Evolutionary conservation across 2,329 filamentous ascomycete genomes (phyloP).

Genomic region (Botrytis hyacinthi): DNA sequence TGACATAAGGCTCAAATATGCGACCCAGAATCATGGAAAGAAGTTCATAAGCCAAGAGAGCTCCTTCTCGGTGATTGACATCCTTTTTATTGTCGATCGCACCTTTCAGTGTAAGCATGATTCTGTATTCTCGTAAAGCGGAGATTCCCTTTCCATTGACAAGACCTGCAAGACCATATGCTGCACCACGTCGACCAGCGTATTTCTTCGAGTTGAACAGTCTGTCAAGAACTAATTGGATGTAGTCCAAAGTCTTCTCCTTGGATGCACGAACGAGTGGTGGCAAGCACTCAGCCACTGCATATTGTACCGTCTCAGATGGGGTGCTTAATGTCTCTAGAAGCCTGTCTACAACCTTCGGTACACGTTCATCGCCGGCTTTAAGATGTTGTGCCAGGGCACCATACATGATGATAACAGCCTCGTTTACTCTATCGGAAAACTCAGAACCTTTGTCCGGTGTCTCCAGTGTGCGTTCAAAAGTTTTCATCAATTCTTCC

Average conservation of each 20-base stretch:
- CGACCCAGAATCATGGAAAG: constrained; percentile 82
- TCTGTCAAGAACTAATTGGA: constrained; percentile 75
- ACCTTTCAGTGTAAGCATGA: constrained; percentile 75
- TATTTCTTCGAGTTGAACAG: constrained; percentile 89
- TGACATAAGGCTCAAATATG: constrained; percentile 93
- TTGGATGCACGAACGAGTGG: constrained; percentile 81
- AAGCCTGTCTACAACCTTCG: constrained; percentile 81
- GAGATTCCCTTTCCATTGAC: constrained; percentile 84
- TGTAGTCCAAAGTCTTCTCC: constrained; percentile 75
- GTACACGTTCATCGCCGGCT: constrained; percentile 80
- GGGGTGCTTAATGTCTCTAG: constrained; percentile 87
- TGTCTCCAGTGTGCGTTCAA: constrained; percentile 82
- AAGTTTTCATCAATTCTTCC: constrained; percentile 86
- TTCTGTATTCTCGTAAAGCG: constrained; percentile 77
- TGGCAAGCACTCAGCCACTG: constrained; percentile 89
- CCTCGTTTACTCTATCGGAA: constrained; percentile 90
- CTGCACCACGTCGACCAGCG: constrained; percentile 86
- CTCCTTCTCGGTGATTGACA: constrained; percentile 80
- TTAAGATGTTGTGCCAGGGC: constrained; percentile 86
- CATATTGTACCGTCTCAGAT: constrained; percentile 95
- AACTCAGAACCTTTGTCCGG: constrained; percentile 78
- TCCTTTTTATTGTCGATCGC: constrained; percentile 97
- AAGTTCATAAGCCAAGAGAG: constrained; percentile 86
- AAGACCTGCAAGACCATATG: constrained; percentile 90
- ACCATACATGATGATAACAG: constrained; percentile 96